phyloP scores from a whole-genome alignment of 768 basidiomycete species.

The Lactarius sp. region DNA sequence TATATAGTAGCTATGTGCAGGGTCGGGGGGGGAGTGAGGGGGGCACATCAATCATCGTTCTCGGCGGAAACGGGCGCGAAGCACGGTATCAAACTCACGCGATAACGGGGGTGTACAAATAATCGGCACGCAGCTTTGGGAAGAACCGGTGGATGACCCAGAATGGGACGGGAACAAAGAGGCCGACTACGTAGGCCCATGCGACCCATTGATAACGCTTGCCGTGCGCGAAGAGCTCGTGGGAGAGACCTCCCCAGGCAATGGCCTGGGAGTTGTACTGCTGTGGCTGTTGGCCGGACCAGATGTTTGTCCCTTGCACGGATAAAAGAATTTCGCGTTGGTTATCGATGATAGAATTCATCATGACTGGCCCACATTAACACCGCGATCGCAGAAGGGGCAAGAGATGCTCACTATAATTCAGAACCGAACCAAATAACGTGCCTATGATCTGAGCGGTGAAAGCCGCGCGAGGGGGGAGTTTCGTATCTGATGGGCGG shows the following conservation, averaged over 20 bases:
- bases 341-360: constrained; percentile 53
- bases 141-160: constrained; percentile 43
- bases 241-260: constrained; percentile 42
- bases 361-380: constrained; percentile 37
- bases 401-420: constrained; percentile 28
- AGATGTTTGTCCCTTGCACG: constrained; percentile 53
- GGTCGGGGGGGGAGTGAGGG: background rate
- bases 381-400: background rate
- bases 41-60: background rate
- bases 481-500: constrained; percentile 36
- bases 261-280: constrained; percentile 49
- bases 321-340: constrained; percentile 49
- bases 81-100: constrained; percentile 34
- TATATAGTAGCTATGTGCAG: constrained; percentile 38
- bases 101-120: constrained; percentile 45
- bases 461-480: constrained; percentile 47
- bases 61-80: constrained; percentile 32
- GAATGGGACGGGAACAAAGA: constrained; percentile 50
- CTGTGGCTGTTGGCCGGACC: constrained; percentile 45
- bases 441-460: constrained; percentile 48
- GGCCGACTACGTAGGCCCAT: constrained; percentile 44
- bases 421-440: constrained; percentile 39
- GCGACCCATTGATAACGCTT: constrained; percentile 45
- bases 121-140: constrained; percentile 44
- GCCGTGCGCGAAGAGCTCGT: constrained; percentile 23